Evolutionary conservation across 805 yeast species (phyloP), one percentile per base, ranked within the genome.

Genomic region (Zygosaccharomyces lentus): DNA sequence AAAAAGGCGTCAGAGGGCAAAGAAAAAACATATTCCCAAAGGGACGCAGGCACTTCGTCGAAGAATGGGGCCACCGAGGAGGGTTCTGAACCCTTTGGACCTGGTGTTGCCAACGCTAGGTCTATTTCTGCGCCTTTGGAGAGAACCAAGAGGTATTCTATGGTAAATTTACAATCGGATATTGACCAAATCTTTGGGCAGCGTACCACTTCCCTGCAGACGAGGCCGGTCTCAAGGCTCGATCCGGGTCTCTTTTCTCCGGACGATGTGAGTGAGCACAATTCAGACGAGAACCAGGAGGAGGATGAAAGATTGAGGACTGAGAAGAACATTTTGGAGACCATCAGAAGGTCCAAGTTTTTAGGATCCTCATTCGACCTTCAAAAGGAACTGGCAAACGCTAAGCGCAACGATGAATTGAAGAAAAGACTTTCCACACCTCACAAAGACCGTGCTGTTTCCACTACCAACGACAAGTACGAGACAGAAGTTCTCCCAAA

Each of bases 331-430:
- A 68, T 71, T 41, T 57, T 68, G 27, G 71, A 71, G 43, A 72
- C 75, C 13, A 69, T 71, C 26, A 66, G 75, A 61, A 66, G 75
- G 61, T 71, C 75, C 1, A 69, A 64, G 45, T 71, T 71, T 50
- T 59, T 71, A 27, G 75, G 75, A 7, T 71, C 75, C 7, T 61
- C 61, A 4, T 71, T 64, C 46, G 71, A 70, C 51, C 48, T 68
- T 32, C 60, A 60, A 37, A 46, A 62, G 43, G 72, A 66, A 52
- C 48, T 61, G 23, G 54, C 55, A 34, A 49, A 48, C 6, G 56
- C 58, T 15, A 37, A 55, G 17, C 46, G 48, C 26, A 46, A 51
- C 36, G 46, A 43, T 36, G 30, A 43, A 19, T 41, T 37, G 39
- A 41, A 46, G 21, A 36, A 37, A 31, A 41, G 32, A 10, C 41